A percentile compares a stretch with the other conserved stretches of the same genome.
Evolutionary conservation across 1,284 basidiomycete species (phyloP).

Genomic region (Leccinum cinnamomeum): DNA sequence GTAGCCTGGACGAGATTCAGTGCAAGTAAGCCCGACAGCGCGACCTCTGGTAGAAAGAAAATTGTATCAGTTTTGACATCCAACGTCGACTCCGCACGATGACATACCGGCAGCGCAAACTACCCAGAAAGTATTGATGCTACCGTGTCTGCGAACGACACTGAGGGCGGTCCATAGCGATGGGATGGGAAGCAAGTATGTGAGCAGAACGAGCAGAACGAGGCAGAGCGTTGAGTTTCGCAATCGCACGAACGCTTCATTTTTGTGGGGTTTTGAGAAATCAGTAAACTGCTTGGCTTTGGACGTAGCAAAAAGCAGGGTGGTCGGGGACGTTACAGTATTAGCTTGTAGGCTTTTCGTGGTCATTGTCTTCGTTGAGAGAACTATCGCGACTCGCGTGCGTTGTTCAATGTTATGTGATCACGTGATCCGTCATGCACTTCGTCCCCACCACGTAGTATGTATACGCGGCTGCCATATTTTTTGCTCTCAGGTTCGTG

Average conservation of each 20-base stretch:
- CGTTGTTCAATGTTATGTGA: neutral
- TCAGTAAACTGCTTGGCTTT: conserved; percentile 28
- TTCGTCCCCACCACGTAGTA: too few relatives aligned
- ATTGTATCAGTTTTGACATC: neutral
- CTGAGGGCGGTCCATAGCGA: conserved; percentile 41
- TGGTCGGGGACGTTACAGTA: conserved; percentile 20
- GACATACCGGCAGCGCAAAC: conserved; percentile 24
- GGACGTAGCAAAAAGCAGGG: conserved; percentile 26
- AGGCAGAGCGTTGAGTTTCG: conserved; percentile 51
- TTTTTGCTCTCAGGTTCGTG: too few relatives aligned
- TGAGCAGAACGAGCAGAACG: conserved; percentile 45
- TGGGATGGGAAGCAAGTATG: conserved; percentile 54
- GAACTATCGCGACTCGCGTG: neutral
- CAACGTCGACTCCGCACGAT: neutral
- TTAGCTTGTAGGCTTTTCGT: conserved; percentile 6
- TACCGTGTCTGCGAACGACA: conserved; percentile 30
- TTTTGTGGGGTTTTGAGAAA: conserved; percentile 52
- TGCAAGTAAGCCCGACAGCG: conserved; percentile 40
- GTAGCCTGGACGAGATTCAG: conserved; percentile 53
- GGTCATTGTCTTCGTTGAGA: conserved; percentile 16
- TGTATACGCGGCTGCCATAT: too few relatives aligned
- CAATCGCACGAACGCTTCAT: conserved; percentile 54
- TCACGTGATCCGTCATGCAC: conserved; percentile 4
- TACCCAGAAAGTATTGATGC: conserved; percentile 18
- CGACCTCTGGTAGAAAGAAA: conserved; percentile 41